Base-by-base conservation (phyloP, 768 basidiomycete genomes). In the Calvatia gigantea region DNA sequence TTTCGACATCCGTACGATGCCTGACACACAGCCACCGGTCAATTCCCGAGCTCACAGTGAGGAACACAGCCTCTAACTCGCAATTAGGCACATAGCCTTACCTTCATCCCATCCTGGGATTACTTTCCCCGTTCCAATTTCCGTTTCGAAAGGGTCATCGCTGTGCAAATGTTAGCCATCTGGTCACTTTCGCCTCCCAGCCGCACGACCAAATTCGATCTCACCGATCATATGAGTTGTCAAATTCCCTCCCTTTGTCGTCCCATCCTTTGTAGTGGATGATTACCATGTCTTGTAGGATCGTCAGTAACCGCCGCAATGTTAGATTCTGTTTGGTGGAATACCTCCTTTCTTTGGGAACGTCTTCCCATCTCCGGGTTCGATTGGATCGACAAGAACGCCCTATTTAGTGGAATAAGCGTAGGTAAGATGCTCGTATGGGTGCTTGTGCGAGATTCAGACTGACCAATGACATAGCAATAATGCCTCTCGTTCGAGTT, bases 51-150 rank as follows among this genome's bases (percentile, higher is more conserved):
- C 38, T 25, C 15, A 6, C 21, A 14, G n/a, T 31, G 17, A 8
- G 23, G 6, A 21, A 46, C 14, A 21, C 12, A 29, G 41, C 50
- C 15, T 15, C 51, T 31, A 42, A 41, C 27, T 19, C 12, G 29
- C 51, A 11, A 6, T 23, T 23, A 48, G 35, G 15, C 35, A 39
- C 27, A 49, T 6, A 27, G 33, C 70, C 79, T 63, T 60, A 86
- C 92, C 92, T 69, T 93, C 89, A 65, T 94, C 92, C 93, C 91
- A 94, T 29, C 92, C 90, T 65, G 78, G 86, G 72, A 94, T 94
- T 46, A 95, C 92, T 67, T 86, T 85, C 12, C 89, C 88, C 23
- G 83, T 74, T 41, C 92, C 90, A 59, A 93, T 92, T 66, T 81
- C 66, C 2, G 87, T 90, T 59, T 70, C 64, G 68, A 94, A 93